Evolutionary conservation across 1,139 yeast species (phyloP), one percentile per base, ranked within the genome.

Genomic region (Schwanniomyces etchellsii): DNA sequence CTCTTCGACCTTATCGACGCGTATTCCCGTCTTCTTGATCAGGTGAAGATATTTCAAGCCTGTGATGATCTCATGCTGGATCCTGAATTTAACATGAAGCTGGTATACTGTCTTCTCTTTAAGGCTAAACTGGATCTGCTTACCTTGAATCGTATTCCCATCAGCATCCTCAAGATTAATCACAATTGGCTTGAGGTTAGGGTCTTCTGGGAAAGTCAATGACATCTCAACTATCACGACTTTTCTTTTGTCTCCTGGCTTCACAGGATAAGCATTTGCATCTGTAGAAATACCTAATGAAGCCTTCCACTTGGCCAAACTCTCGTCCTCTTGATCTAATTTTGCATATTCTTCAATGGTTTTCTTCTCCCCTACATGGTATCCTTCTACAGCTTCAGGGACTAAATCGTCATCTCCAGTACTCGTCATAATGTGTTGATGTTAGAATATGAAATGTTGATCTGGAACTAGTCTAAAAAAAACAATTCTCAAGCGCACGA

Each of bases 281-380:
- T 63, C 67, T 16, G 65, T 59, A 23, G 77, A 52, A 38, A 88
- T 65, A 1, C 97, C 97, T 25, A 89, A 65, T 2, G 95, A 82
- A 35, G 81, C 86, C 59, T 89, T 89, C 97, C 97, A 89, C 55
- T 84, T 85, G 41, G 83, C 85, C 43, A 89, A 67, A 26, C 94
- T 81, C 57, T 85, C 96, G 52, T 88, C 97, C 45, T 86, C 85
- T 5, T 93, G 93, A 52, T 88, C 97, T 44, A 88, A 58, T 38
- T 78, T 73, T 38, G 83, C 75, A 57, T 88, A 88, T 53, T 88
- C 96, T 30, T 76, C 89, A 34, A 88, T 71, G 21, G 95, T 83
- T 53, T 86, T 86, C 65, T 86, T 86, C 40, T 81, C 91, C 4
- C 84, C 75, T 15, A 86, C 91, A 40, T 74, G 77, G 67, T 85